Base-by-base conservation (phyloP, 164 flowering plant species). In the Stephania yunnanensis region DNA sequence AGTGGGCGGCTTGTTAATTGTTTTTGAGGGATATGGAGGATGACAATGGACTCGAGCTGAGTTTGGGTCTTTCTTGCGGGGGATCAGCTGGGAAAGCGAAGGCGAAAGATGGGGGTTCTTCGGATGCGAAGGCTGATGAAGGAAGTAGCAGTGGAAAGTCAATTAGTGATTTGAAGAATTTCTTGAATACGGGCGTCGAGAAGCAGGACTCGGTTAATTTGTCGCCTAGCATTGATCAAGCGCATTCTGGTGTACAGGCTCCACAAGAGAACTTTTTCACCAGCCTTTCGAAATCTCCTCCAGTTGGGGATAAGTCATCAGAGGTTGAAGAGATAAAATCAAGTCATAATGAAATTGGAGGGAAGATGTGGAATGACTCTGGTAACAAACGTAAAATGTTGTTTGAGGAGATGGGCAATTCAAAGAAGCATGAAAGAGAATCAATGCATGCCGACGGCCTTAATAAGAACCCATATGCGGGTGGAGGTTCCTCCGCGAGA, bases 61-160 rank as follows among this genome's bases (percentile, higher is more conserved):
- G 98, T 82, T 87, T 95, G 84, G 92, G 92, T 71, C 81, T 92
- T 31, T 86, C 92, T 66, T 89, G 83, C 80, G 96, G 97, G 71
- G 88, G 89, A 71, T 84, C 88, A 65, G 80, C 91, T 82, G 83
- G 82, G 65, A 87, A 90, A 80, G 71, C 80, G 10, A 91, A 87
- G 82, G 81, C 77, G 74, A 91, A 86, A 81, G 84, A 73, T 79
- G 84, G 81, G 70, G 78, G 79, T 82, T 75, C 85, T 29, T 84
- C 84, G 7, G 93, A 90, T 78, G 67, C 29, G 69, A 85, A 80
- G 74, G 52, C 80, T 46, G 92, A 87, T 63, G 92, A 88, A 75
- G 88, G 77, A 63, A 93, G 86, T 73, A 81, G 77, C 73, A 87
- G 80, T 68, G 85, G 63, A 79, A 89, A 83, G 76, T 11, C 80